phyloP scores from a whole-genome alignment of 768 basidiomycete genomes.

The Phlegmacium glaucopus region DNA sequence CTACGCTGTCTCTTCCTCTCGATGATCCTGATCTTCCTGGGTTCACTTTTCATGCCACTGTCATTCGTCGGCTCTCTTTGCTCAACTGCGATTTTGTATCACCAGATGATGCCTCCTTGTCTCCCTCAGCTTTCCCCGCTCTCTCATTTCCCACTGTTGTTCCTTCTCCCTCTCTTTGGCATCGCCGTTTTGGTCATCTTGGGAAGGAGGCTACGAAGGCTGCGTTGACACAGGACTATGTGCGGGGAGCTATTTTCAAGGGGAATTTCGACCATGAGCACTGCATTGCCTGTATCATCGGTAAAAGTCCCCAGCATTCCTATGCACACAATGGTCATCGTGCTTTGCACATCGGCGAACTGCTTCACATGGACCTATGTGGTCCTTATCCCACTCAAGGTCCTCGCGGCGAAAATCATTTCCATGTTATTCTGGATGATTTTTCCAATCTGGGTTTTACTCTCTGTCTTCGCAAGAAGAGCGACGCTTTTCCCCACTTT shows the following conservation, averaged over 20 bases:
- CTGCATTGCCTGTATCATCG: slow-evolving; percentile 8
- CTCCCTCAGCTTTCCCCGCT: not conserved
- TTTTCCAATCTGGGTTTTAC: slow-evolving; percentile 16
- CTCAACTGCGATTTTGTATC: not conserved
- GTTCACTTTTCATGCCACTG: not conserved
- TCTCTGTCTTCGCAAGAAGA: slow-evolving; percentile 2
- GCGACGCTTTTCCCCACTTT: slow-evolving; percentile 7
- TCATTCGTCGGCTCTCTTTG: slow-evolving; percentile 1
- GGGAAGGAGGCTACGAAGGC: slow-evolving; percentile 2
- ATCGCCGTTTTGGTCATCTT: slow-evolving; percentile 9
- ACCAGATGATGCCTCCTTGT: not conserved
- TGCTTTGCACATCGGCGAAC: slow-evolving; percentile 9
- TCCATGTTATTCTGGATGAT: slow-evolving; percentile 17
- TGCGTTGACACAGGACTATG: slow-evolving; percentile 4
- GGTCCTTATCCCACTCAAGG: slow-evolving; percentile 17
- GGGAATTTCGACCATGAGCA: not conserved
- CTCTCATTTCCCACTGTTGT: not conserved
- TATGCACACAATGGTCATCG: slow-evolving; percentile 3
- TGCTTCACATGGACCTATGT: slow-evolving; percentile 20
- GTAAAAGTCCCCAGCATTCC: slow-evolving; percentile 6
- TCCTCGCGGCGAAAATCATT: slow-evolving; percentile 14
- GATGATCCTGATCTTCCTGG: slow-evolving; percentile 3
- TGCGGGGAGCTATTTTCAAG: not conserved
- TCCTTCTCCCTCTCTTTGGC: slow-evolving; percentile 4
- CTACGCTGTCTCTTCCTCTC: slow-evolving; percentile 6